Evolutionary conservation across 306 rosid genomes (phyloP).

Genomic region (Crotalaria pallida): DNA sequence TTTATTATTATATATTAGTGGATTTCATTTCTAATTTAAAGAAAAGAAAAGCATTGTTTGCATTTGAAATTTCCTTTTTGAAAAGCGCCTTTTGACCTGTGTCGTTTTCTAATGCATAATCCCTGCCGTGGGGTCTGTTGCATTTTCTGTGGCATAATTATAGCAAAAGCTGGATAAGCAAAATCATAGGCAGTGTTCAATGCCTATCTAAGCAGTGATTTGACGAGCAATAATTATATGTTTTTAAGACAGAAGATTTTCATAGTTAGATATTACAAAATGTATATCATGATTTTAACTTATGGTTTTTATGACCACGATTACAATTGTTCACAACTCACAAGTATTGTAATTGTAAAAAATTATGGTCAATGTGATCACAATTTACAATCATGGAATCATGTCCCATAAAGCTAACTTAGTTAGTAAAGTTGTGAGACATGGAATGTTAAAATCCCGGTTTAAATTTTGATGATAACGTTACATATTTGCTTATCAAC

Average conservation of each 20-base stretch:
- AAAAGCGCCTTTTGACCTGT: conserved; percentile 37
- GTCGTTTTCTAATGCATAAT: conserved; percentile 37
- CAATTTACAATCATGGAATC: too few species aligned
- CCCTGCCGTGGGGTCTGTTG: conserved; percentile 27
- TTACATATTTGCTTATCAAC: too few species aligned
- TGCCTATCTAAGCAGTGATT: conserved; percentile 1
- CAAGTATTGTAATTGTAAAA: too few species aligned
- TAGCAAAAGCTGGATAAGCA: conserved; percentile 34
- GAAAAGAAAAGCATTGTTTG: conserved; percentile 4
- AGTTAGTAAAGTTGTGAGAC: too few species aligned
- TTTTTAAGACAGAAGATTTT: not conserved
- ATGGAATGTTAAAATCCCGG: too few species aligned
- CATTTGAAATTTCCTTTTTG: conserved; percentile 20
- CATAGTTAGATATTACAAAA: not conserved
- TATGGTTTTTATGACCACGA: too few species aligned
- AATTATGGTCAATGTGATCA: too few species aligned
- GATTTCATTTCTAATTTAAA: not conserved
- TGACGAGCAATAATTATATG: not conserved
- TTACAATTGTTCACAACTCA: too few species aligned
- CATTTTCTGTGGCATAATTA: conserved; percentile 28
- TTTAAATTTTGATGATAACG: too few species aligned
- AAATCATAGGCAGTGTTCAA: conserved; percentile 16
- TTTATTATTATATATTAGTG: not conserved
- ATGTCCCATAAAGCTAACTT: too few species aligned
- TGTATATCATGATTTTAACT: too few species aligned